Percentiles rank a stretch among this genome's conserved stretches.
Evolutionary conservation across 2,329 filamentous ascomycete species (phyloP).

Genomic region (Colletotrichum horii): DNA sequence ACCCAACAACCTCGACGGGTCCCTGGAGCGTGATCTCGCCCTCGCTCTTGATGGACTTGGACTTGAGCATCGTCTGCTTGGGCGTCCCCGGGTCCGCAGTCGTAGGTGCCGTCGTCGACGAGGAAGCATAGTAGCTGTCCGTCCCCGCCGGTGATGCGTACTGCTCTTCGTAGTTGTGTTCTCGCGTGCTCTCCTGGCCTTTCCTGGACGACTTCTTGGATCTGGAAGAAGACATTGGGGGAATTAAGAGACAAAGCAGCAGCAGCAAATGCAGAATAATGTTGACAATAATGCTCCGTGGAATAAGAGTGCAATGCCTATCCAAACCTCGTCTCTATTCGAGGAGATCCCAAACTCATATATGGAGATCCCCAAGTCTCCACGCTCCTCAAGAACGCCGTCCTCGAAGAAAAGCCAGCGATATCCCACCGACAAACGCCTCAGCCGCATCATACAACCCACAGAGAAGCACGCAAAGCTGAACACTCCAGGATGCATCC

Average conservation of each 20-base stretch:
- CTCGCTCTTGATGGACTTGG: conserved; percentile 47
- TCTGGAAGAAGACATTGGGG: conserved; percentile 3
- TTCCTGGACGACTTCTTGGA: conserved; percentile 1
- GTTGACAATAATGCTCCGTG: background rate
- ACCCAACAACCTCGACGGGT: conserved; percentile 52
- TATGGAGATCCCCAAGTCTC: background rate
- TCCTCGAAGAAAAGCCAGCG: background rate
- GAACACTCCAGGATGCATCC: background rate
- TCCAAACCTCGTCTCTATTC: background rate
- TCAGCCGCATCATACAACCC: background rate
- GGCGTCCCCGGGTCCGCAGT: conserved; percentile 13
- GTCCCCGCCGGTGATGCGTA: background rate
- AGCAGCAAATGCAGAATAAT: background rate
- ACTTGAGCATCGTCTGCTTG: conserved; percentile 32
- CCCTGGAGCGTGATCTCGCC: conserved; percentile 44
- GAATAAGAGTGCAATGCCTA: background rate
- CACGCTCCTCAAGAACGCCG: background rate
- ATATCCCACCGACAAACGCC: background rate
- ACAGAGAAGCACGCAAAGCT: background rate
- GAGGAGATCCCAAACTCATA: background rate
- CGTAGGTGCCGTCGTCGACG: conserved; percentile 22
- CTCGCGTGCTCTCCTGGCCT: conserved; percentile 6
- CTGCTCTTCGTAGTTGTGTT: conserved; percentile 11
- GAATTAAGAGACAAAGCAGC: background rate
- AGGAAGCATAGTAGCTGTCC: conserved; percentile 27